Conservation (phyloP, 768 basidiomycete species). For the Vararia minispora region DNA sequence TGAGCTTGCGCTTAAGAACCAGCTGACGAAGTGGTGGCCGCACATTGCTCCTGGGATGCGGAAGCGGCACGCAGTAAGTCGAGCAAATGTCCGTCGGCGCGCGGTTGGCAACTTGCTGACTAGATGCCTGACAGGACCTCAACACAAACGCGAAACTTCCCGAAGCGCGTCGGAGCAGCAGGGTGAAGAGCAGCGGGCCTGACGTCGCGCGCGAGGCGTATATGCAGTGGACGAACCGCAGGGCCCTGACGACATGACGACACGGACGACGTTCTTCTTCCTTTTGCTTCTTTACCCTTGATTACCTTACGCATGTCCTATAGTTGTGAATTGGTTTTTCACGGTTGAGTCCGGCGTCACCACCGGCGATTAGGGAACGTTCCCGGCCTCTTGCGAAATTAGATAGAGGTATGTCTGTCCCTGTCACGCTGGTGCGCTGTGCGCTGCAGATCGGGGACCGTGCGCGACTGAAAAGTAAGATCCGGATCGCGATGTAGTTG, state of each 20-base stretch:
- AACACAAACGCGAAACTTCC: constrained; percentile 58
- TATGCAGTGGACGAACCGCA: constrained; percentile 81
- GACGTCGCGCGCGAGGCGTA: constrained; percentile 73
- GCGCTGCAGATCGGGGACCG: too few species aligned
- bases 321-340: too few species aligned
- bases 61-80: constrained; percentile 61
- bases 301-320: too few species aligned
- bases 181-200: constrained; percentile 43
- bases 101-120: constrained; percentile 5
- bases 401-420: too few species aligned
- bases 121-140: constrained; percentile 40
- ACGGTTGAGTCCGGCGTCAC: too few species aligned
- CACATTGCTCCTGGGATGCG: constrained; percentile 74
- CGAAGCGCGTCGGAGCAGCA: constrained; percentile 71
- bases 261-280: too few species aligned
- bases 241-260: constrained; percentile 37
- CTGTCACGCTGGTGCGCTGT: too few species aligned
- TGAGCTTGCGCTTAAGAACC: constrained; percentile 69
- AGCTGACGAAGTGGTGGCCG: constrained; percentile 73
- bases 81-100: neutral
- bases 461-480: too few species aligned
- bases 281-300: too few species aligned
- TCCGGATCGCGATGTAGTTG: too few species aligned
- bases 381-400: too few species aligned
- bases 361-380: too few species aligned